Evolutionary conservation across 1,284 basidiomycete species (phyloP).

Genomic region (Athelia psychrophila): DNA sequence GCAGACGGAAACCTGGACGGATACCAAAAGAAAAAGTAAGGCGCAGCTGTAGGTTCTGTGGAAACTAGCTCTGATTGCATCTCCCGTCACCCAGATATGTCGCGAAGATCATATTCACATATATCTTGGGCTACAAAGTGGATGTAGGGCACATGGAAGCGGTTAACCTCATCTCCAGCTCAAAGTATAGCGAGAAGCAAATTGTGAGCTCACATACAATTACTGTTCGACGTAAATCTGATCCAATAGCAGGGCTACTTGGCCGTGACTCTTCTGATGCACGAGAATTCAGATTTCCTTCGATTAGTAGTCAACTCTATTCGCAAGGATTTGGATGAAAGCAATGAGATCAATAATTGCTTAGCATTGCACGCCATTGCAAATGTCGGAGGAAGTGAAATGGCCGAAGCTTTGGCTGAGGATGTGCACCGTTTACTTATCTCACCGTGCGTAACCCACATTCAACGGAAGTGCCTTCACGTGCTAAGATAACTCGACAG

Average conservation of each 20-base stretch:
- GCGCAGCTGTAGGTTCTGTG: slow-evolving; percentile 10
- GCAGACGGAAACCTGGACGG: slow-evolving; percentile 95
- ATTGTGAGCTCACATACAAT: slow-evolving; percentile 68
- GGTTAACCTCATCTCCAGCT: slow-evolving; percentile 93
- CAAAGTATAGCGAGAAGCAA: slow-evolving; percentile 98
- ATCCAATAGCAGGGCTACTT: slow-evolving; percentile 78
- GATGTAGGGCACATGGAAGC: slow-evolving; percentile 99
- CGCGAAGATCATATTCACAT: slow-evolving; percentile 98
- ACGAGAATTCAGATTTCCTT: slow-evolving; percentile 97
- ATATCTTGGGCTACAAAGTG: slow-evolving; percentile 98
- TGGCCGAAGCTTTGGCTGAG: slow-evolving; percentile 93
- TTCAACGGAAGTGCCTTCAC: background rate
- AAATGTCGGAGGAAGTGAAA: slow-evolving; percentile 96
- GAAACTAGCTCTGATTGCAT: slow-evolving; percentile 10
- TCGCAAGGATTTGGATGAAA: slow-evolving; percentile 94
- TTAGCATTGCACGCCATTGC: slow-evolving; percentile 97
- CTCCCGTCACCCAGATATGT: slow-evolving; percentile 63
- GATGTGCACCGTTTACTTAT: slow-evolving; percentile 95
- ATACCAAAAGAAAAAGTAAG: slow-evolving; percentile 98
- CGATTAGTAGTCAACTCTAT: slow-evolving; percentile 97
- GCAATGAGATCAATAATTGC: slow-evolving; percentile 95
- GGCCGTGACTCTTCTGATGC: slow-evolving; percentile 95
- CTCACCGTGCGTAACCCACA: slow-evolving; percentile 71
- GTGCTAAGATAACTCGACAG: slow-evolving; percentile 37
- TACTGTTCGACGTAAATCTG: background rate